Percentiles rank a stretch among this genome's conserved stretches.
These are phyloP conservation scores for Nicotiana attenuata DNA, from an alignment of 257 asterid genomes.

Conservation along the genomic window DNA sequence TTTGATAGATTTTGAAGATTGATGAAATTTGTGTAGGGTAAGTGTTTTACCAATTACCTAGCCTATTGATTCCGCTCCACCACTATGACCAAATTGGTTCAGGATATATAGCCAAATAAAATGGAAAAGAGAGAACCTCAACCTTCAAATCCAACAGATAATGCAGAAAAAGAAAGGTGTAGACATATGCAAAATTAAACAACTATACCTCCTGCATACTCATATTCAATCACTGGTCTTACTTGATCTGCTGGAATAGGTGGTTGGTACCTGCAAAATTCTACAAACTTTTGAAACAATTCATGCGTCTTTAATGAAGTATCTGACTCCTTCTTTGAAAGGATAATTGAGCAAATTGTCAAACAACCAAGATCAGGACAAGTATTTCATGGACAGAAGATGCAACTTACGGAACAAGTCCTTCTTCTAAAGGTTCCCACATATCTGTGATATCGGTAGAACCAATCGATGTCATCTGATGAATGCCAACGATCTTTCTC, in stretches of 20 bases:
- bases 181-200: not conserved
- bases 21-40: not conserved
- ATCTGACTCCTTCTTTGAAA: slow-evolving; percentile 13
- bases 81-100: not conserved
- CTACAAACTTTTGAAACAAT: not conserved
- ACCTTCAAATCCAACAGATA: not conserved
- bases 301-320: not conserved
- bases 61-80: too few relatives aligned
- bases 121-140: not conserved
- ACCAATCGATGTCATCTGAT: slow-evolving; percentile 21
- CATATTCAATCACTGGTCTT: slow-evolving; percentile 7
- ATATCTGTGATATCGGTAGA: slow-evolving; percentile 8
- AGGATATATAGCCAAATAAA: not conserved
- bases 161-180: not conserved
- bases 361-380: not conserved
- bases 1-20: not conserved
- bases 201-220: slow-evolving; percentile 13
- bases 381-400: not conserved
- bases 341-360: not conserved
- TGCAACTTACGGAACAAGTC: slow-evolving; percentile 15
- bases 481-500: slow-evolving; percentile 17
- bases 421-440: slow-evolving; percentile 25
- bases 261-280: slow-evolving; percentile 17
- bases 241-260: slow-evolving; percentile 22
- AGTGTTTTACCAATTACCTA: not conserved